A percentile compares a stretch with the other conserved stretches of the same genome.
Conservation (phyloP, 345 rosid species). For the Citrus mangshanensis region DNA sequence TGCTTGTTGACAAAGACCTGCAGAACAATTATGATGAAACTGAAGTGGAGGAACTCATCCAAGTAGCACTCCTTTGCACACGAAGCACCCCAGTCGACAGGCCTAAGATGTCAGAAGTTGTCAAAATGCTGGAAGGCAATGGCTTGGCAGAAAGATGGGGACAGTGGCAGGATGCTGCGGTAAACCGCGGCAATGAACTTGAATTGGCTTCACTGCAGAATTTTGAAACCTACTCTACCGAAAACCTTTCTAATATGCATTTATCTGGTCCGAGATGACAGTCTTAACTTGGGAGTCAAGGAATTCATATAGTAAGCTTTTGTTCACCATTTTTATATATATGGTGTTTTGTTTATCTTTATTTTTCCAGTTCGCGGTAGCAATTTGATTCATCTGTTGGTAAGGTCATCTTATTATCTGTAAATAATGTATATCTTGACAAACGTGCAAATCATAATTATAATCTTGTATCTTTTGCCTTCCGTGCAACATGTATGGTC, state of each 20-base stretch:
- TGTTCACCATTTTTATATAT: not conserved
- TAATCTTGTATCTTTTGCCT: too few relatives aligned
- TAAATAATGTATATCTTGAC: not conserved
- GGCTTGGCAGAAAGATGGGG: constrained; percentile 16
- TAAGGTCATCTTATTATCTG: not conserved
- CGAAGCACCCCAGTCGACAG: constrained; percentile 9
- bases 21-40: constrained; percentile 9
- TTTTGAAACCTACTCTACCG: constrained; percentile 32
- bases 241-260: constrained; percentile 27
- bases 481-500: too few relatives aligned
- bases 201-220: constrained; percentile 17
- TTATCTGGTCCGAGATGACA: constrained; percentile 38
- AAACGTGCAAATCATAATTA: too few relatives aligned
- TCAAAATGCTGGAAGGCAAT: constrained; percentile 18
- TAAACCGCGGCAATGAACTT: constrained; percentile 18
- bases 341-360: not conserved
- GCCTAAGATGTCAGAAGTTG: constrained; percentile 18
- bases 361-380: not conserved
- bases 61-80: constrained; percentile 18
- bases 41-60: constrained; percentile 15
- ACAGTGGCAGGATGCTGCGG: constrained; percentile 20
- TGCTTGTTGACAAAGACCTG: constrained; percentile 14
- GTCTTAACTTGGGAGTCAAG: not conserved
- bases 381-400: not conserved
- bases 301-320: not conserved